Evolutionary conservation across 208 protist species (phyloP), one percentile per base, ranked within the genome.

Genomic region (Leishmania martiniquensis): DNA sequence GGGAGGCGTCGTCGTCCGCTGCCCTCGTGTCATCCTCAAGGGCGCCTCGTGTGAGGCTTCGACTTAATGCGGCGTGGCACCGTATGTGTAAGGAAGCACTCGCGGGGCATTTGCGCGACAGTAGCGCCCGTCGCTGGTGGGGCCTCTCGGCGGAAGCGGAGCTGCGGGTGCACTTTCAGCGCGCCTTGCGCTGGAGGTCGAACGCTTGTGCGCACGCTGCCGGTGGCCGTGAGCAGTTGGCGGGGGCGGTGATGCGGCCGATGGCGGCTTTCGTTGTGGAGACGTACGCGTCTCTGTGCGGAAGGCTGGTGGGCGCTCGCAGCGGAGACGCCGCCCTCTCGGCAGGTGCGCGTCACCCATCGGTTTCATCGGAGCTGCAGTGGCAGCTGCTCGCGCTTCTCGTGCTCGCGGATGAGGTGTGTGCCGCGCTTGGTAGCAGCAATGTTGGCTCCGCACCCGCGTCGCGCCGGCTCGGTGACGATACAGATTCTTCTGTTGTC

Each of bases 11-110:
- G 65, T 17, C 65, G 39, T 22, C 68, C 17, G 29, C n/a, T 0
- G 47, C 4, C 10, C 12, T 47, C 49, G 54, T 47, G 47, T 37
- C 68, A 37, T 57, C 45, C 45, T n/a, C 68, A 9, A 55, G n/a
- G 29, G n/a, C 17, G 32, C 32, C 68, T 39, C 68, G 68, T 9
- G 68, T 57, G 20, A 44, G 32, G 32, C 68, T 44, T 4, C 68
- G 68, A 57, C 68, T 72, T 29, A 47, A 44, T 22, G 68, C 68
- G 22, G 68, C 47, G 47, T 72, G 68, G 68, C 29, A 72, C 17
- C 49, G n/a, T 37, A 12, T 17, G 25, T 75, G 52, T 25, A 22
- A 12, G 1, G 54, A 25, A 49, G 42, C 39, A 0, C 39, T 29
- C 3, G 17, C 22, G 51, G 32, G 20, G 32, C 44, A 3, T 34